Base-by-base conservation (phyloP, 495 filamentous ascomycete genomes). In the Hypomontagnella submonticulosa region DNA sequence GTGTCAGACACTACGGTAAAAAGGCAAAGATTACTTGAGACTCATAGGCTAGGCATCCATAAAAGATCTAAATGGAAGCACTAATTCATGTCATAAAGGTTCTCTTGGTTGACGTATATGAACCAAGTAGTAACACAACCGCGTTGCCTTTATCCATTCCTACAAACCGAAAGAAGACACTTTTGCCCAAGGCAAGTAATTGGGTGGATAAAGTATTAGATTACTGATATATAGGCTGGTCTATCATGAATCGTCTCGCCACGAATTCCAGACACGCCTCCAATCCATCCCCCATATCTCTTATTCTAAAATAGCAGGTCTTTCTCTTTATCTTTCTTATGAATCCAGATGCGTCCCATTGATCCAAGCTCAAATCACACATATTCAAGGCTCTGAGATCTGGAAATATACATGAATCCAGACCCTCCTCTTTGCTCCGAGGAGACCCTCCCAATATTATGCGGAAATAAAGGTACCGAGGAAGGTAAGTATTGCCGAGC, bases 351-450 rank as follows among this genome's bases (percentile, higher is more conserved):
- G 32, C 66, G 61, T 61, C 57, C 41, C 49, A 16, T 68, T 47
- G 42, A n/a, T 37, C 54, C 54, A 27, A 27, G 23, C 23, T 49
- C 48, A 4, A 12, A 57, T 16, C 11, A 40, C 27, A 43, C 36
- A 50, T 27, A 13, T 54, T 15, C 52, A 48, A 49, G 33, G 49
- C 23, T 32, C 20, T 57, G 53, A 36, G 46, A 55, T 62, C 51
- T 40, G 19, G 47, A 69, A 67, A 71, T 69, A 73, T 73, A 73
- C 66, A 72, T 61, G 32, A 36, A 61, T 46, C 46, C 48, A 48
- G 44, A 30, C 37, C 57, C 15, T 54, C 23, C 23, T 61, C 41
- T 53, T 41, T 43, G 38, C 19, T 53, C 9, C 38, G 40, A 50
- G 27, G 18, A 46, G 4, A 18, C 42, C 42, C 33, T 30, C 37